phyloP scores from a whole-genome alignment of 192 early-diverging fungal genomes.

The Pilobolus umbonatus region DNA sequence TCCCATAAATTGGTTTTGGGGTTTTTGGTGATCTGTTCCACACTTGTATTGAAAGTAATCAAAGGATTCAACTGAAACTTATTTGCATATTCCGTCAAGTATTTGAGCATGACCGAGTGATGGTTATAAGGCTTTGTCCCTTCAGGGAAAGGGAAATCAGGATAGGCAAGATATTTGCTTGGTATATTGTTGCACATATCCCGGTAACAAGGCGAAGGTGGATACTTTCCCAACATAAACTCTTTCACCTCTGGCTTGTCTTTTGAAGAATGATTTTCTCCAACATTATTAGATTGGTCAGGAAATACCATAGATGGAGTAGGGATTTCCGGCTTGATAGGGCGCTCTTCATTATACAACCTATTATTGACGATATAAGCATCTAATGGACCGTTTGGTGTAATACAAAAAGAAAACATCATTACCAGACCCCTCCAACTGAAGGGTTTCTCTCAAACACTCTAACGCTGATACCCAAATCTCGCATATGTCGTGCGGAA shows the following conservation, averaged over 20 bases:
- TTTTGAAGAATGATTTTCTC: slow-evolving; percentile 2
- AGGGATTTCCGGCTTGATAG: slow-evolving; percentile 6
- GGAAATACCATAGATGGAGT: not conserved
- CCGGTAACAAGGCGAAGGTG: slow-evolving; percentile 18
- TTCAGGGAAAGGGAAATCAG: not conserved
- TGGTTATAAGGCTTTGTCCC: not conserved
- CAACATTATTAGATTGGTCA: not conserved
- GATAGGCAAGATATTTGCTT: slow-evolving; percentile 1
- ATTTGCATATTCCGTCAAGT: slow-evolving; percentile 13
- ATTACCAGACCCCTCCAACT: slow-evolving; percentile 24
- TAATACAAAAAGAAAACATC: too few relatives aligned
- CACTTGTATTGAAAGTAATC: slow-evolving; percentile 17
- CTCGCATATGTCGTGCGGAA: not conserved
- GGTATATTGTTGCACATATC: not conserved
- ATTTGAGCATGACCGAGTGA: slow-evolving; percentile 13
- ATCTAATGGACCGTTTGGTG: not conserved
- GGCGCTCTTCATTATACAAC: slow-evolving; percentile 4
- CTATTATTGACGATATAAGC: not conserved
- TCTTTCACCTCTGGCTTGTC: slow-evolving; percentile 8
- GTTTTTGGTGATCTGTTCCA: slow-evolving; percentile 12
- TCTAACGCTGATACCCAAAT: slow-evolving; percentile 11
- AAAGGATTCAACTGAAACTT: slow-evolving; percentile 9
- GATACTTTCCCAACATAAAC: not conserved
- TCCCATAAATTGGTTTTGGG: not conserved
- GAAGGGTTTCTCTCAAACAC: slow-evolving; percentile 20